phyloP scores from a whole-genome alignment of 1,284 basidiomycete species.

The Neolentinus lepideus region DNA sequence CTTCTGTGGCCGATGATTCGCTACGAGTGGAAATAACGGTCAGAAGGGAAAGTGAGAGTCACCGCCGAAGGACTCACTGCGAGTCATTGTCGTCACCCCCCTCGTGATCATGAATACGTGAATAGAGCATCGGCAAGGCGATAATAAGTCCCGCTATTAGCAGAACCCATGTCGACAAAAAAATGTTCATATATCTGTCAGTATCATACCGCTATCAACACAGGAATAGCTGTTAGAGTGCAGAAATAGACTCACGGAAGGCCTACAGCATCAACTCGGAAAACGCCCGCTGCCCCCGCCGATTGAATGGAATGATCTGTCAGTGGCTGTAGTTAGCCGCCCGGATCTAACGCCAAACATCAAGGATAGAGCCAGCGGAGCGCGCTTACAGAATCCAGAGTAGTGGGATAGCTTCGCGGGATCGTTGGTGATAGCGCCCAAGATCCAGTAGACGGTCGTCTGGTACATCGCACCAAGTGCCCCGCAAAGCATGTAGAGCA shows the following conservation, averaged over 20 bases:
- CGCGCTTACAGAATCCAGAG: conserved; percentile 20
- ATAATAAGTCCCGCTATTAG: neutral
- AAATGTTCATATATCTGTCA: neutral
- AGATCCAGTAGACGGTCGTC: conserved; percentile 50
- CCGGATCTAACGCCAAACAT: neutral
- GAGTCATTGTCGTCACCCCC: neutral
- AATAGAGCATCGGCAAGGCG: neutral
- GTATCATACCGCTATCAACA: neutral
- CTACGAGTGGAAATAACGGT: neutral
- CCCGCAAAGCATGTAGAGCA: conserved; percentile 32
- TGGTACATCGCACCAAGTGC: conserved; percentile 56
- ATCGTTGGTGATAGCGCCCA: conserved; percentile 59
- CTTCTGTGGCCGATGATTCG: neutral
- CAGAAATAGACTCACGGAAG: neutral
- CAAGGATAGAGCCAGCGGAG: neutral
- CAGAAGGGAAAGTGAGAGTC: neutral
- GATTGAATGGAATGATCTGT: neutral
- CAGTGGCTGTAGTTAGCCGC: neutral
- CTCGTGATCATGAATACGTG: conserved; percentile 7
- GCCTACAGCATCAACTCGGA: neutral
- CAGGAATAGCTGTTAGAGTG: neutral
- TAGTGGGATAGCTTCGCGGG: conserved; percentile 52
- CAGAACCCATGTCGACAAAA: neutral
- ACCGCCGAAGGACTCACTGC: neutral
- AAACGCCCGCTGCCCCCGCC: neutral